Base-by-base conservation (phyloP, 2,329 filamentous ascomycete species). In the Aspergillus proliferans region DNA sequence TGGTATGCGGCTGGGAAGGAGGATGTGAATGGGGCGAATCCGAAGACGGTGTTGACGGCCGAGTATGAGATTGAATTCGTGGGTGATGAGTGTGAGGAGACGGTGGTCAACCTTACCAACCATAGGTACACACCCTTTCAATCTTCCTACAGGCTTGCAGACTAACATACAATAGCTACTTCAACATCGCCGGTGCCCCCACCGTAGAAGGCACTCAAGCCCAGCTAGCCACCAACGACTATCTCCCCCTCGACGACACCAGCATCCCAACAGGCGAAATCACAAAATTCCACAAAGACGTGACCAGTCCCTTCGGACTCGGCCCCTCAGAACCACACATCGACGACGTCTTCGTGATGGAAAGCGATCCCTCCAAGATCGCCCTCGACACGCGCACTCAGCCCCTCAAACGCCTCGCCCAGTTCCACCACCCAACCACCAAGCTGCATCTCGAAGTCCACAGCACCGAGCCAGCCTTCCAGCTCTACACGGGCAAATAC, bases 391-490 rank as follows among this genome's bases (percentile, higher is more conserved):
- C 86, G 9, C 82, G 86, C 54, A 63, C 63, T 2, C 67, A 72
- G 49, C 80, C 86, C 1, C 75, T 95, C 36, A 78, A 76, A 49
- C 82, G 80, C 51, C 81, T 92, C 42, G 81, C 88, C 42, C 75
- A 80, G 21, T 87, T 93, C 50, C 80, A 80, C 68, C 88, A 96
- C 68, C 82, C 88, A 5, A 76, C 75, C 45, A 86, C 84, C 24
- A 82, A 83, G 54, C 78, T 96, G 57, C 86, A 94, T 66, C 82
- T 97, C 45, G 88, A 96, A 69, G 86, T 95, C 5, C 76, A 83
- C 62, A 93, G 88, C 74, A 97, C 92, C 0, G 92, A 97, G 75
- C 93, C 93, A 0, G 88, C 89, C 0, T 97, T 96, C 77, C 92
- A 97, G 70, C 95, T 96, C 73, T 97, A 97, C 72, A 94, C 90